phyloP scores from a whole-genome alignment of 2,329 filamentous ascomycete species.

The Mariannaea sp. region DNA sequence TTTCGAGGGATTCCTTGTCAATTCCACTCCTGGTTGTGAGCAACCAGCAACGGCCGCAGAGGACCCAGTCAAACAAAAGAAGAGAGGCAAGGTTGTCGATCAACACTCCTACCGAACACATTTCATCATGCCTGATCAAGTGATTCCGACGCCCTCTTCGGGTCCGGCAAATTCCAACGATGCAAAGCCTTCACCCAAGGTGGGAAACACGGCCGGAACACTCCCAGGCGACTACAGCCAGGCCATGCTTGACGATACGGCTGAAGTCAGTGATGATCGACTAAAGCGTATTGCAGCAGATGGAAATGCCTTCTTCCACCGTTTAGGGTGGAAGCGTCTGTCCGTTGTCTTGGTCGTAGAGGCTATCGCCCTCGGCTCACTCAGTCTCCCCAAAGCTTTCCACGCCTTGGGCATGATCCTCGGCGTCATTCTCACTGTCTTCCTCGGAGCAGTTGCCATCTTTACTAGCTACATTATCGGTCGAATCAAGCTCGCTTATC shows the following conservation, averaged over 20 bases:
- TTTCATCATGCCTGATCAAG: neutral
- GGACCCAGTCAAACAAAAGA: neutral
- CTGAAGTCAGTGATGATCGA: conserved; percentile 16
- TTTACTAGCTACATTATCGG: conserved; percentile 21
- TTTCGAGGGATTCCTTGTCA: neutral
- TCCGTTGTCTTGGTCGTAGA: conserved; percentile 17
- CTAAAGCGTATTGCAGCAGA: conserved; percentile 19
- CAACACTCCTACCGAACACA: too few relatives aligned
- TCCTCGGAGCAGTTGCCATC: conserved; percentile 8
- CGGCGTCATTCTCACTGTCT: conserved; percentile 12
- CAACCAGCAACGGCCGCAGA: neutral
- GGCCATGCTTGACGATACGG: conserved; percentile 16
- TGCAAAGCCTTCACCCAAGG: conserved; percentile 4
- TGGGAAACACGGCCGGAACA: neutral
- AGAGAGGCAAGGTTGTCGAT: too few relatives aligned
- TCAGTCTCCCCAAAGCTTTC: conserved; percentile 18
- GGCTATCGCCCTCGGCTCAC: conserved; percentile 18
- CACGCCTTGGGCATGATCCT: conserved; percentile 18
- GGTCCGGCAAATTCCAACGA: conserved; percentile 1
- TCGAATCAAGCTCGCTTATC: conserved; percentile 15
- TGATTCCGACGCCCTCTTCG: neutral
- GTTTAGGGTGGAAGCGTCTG: conserved; percentile 19
- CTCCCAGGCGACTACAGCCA: conserved; percentile 6
- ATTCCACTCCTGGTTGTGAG: neutral
- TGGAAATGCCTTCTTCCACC: conserved; percentile 19